phyloP scores from a whole-genome alignment of 495 filamentous ascomycete genomes.

The Xylaria intraflava region DNA sequence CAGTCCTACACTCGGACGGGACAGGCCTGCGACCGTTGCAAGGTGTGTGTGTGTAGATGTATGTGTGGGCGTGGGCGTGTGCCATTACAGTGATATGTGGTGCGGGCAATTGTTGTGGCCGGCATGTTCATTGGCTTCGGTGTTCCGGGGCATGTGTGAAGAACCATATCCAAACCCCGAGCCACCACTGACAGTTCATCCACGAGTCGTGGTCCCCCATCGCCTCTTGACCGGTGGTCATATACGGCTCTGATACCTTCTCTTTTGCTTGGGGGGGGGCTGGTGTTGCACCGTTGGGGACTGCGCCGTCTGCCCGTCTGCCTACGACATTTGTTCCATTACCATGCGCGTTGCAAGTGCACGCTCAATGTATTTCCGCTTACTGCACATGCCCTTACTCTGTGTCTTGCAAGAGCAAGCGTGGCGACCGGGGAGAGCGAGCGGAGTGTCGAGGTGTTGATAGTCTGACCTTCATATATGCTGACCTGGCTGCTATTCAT shows the following conservation, averaged over 20 bases:
- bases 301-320: neutral
- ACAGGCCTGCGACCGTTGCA: conserved; percentile 88
- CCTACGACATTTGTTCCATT: neutral
- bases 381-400: neutral
- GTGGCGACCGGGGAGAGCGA: too few species aligned
- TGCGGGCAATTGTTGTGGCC: neutral
- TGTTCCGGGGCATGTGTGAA: neutral
- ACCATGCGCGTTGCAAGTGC: conserved; percentile 2
- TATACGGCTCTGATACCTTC: neutral
- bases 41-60: conserved; percentile 46
- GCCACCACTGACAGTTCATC: neutral
- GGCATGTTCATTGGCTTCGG: neutral
- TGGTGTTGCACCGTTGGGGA: neutral
- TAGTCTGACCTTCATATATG: neutral
- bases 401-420: neutral
- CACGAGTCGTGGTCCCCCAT: neutral
- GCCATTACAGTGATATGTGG: neutral
- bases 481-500: neutral
- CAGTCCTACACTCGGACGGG: conserved; percentile 63
- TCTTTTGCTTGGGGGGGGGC: neutral
- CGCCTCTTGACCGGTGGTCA: neutral
- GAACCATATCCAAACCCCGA: neutral
- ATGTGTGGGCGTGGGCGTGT: neutral
- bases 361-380: neutral
- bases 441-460: neutral